Conservation (phyloP, 192 early-diverging fungal genomes). For the Backusella liffmaniae region DNA sequence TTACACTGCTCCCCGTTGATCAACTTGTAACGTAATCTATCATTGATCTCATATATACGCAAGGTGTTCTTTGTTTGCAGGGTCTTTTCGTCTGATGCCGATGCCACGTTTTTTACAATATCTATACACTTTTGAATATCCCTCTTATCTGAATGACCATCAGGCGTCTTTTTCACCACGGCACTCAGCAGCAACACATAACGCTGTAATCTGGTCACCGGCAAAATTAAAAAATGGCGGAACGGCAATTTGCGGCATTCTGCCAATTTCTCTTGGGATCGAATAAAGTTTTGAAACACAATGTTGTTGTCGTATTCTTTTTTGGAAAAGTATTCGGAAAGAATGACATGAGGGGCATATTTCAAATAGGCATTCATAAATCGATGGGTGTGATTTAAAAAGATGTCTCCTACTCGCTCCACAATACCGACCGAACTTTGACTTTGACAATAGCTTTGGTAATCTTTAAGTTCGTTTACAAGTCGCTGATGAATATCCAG, state of each 20-base stretch:
- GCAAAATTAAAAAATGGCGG: constrained; percentile 60
- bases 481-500: constrained; percentile 54
- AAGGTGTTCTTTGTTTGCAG: constrained; percentile 13
- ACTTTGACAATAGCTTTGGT: constrained; percentile 55
- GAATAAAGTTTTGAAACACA: constrained; percentile 74
- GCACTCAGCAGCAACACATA: constrained; percentile 84
- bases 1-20: constrained; percentile 45
- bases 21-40: constrained; percentile 24
- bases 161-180: constrained; percentile 78
- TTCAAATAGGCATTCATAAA: constrained; percentile 69
- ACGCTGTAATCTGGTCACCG: constrained; percentile 82
- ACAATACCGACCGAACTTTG: constrained; percentile 70
- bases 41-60: constrained; percentile 27
- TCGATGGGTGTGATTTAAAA: constrained; percentile 61
- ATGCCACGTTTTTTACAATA: constrained; percentile 18
- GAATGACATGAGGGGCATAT: constrained; percentile 80
- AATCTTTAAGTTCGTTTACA: constrained; percentile 46
- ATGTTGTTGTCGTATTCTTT: constrained; percentile 62
- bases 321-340: constrained; percentile 71
- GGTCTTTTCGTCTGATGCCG: constrained; percentile 19
- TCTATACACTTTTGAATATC: constrained; percentile 44
- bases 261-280: constrained; percentile 41
- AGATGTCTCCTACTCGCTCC: constrained; percentile 80
- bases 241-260: constrained; percentile 29
- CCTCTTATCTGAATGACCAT: constrained; percentile 73